These are phyloP conservation scores for Didymella keratinophila DNA, from an alignment of 2,329 filamentous ascomycete species.

Conservation along the genomic window DNA sequence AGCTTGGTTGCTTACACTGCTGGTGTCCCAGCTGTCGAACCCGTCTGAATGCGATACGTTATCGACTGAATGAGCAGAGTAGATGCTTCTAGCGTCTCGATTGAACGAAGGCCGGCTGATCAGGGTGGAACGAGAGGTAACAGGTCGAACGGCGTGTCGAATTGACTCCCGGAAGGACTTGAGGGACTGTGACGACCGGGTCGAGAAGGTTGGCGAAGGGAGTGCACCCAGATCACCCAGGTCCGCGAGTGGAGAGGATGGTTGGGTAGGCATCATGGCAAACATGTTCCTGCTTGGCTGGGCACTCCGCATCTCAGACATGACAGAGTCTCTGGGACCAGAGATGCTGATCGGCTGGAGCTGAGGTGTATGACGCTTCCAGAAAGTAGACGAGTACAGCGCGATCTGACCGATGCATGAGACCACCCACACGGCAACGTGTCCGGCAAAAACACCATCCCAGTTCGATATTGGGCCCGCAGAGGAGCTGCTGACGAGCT, in stretches of 20 bases:
- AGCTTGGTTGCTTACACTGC: slow-evolving; percentile 68
- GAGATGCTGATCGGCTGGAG: slow-evolving; percentile 32
- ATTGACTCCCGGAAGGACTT: slow-evolving; percentile 49
- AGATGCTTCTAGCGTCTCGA: slow-evolving; percentile 44
- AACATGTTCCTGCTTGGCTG: slow-evolving; percentile 36
- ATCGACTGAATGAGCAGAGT: slow-evolving; percentile 46
- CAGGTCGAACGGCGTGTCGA: slow-evolving; percentile 49
- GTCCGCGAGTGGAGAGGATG: slow-evolving; percentile 33
- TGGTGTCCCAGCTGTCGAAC: slow-evolving; percentile 80
- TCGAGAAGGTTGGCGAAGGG: slow-evolving; percentile 49
- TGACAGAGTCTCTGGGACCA: slow-evolving; percentile 46
- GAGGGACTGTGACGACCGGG: slow-evolving; percentile 46
- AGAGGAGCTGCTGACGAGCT: slow-evolving; percentile 26
- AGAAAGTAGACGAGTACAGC: slow-evolving; percentile 42
- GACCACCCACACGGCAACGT: slow-evolving; percentile 47
- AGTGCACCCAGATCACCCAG: slow-evolving; percentile 31
- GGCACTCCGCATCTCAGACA: slow-evolving; percentile 44
- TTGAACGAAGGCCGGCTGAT: slow-evolving; percentile 43
- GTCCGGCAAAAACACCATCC: slow-evolving; percentile 41
- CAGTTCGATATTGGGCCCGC: slow-evolving; percentile 30
- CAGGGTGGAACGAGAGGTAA: slow-evolving; percentile 48
- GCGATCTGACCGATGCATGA: slow-evolving; percentile 42
- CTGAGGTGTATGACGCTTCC: slow-evolving; percentile 31
- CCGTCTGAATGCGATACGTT: slow-evolving; percentile 60
- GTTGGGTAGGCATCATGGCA: slow-evolving; percentile 33